phyloP scores from a whole-genome alignment of 257 asterid genomes.

The Fraxinus anomala region DNA sequence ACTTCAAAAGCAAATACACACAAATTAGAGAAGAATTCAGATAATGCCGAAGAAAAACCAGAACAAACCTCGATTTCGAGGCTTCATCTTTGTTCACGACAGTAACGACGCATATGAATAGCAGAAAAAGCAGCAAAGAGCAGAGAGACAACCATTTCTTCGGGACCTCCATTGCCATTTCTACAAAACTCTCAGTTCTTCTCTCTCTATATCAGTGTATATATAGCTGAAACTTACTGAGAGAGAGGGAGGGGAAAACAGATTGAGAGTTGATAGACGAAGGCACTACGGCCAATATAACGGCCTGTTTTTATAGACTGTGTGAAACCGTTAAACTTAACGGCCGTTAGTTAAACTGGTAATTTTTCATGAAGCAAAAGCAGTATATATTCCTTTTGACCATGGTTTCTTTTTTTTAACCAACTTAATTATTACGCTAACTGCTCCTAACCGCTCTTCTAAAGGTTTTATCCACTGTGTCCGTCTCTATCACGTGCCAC shows the following conservation, averaged over 20 bases:
- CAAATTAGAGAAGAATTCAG: neutral
- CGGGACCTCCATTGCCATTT: constrained; percentile 37
- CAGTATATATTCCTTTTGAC: constrained; percentile 21
- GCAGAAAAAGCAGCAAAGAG: constrained; percentile 43
- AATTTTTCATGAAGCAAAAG: constrained; percentile 6
- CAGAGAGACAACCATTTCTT: constrained; percentile 45
- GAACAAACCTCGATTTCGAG: constrained; percentile 43
- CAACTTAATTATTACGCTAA: constrained; percentile 36
- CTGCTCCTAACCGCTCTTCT: constrained; percentile 42
- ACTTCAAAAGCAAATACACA: neutral
- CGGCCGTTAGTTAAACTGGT: constrained; percentile 60
- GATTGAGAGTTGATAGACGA: constrained; percentile 28
- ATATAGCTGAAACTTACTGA: neutral
- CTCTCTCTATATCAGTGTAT: constrained; percentile 13
- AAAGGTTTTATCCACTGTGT: constrained; percentile 35
- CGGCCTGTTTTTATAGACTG: constrained; percentile 73
- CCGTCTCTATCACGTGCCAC: constrained; percentile 57
- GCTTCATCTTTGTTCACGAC: constrained; percentile 34
- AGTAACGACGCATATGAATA: constrained; percentile 40
- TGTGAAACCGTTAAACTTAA: constrained; percentile 45
- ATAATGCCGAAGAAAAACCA: neutral
- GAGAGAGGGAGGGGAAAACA: constrained; percentile 15
- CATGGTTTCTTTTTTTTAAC: constrained; percentile 28
- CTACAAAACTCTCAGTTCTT: constrained; percentile 21
- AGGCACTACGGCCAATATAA: constrained; percentile 60